Base-by-base conservation (phyloP, 2,329 filamentous ascomycete genomes). In the Fusarium floridanum region DNA sequence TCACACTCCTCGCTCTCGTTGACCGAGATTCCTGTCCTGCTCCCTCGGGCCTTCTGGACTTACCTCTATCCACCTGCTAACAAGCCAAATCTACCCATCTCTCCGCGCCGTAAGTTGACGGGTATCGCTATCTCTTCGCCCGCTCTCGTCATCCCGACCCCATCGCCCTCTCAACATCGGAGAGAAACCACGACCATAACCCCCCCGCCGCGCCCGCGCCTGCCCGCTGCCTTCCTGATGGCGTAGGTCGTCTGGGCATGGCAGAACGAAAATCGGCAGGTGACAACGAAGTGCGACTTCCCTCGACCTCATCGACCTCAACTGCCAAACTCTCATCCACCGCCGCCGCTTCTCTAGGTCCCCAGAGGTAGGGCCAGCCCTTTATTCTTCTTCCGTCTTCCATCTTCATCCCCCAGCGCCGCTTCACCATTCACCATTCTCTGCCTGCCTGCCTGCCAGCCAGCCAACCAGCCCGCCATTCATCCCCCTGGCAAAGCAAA, bases 211-310 rank as follows among this genome's bases (percentile, higher is more conserved):
- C 74, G 75, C 76, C 79, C 78, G 78, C 79, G 80, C 81, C 80
- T 81, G 80, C 77, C 77, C 69, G 61, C 77, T 79, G 75, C 83
- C 83, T 85, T 87, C 85, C 88, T 86, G 83, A 91, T 91, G 89
- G 89, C 89, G 89, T 91, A 90, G 76, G 89, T 91, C 90, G 76
- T 89, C 87, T 79, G 82, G 83, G 83, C 88, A 91, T 91, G 89
- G 89, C 89, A 90, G 89, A 91, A 88, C 89, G 86, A 90, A 91
- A 84, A 83, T 79, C 82, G 82, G 81, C 82, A 87, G 84, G 85
- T 84, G 86, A 89, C 83, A 87, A 88, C 87, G 85, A 88, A 85
- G 85, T 84, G 86, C 87, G 84, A 85, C 86, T 86, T 83, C 85
- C 85, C 79, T 82, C 84, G 77, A 77, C 82, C 77, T 80, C 82